These are phyloP conservation scores for Ustilago bromivora DNA, from an alignment of 1,284 basidiomycete species.

Conservation along the genomic window DNA sequence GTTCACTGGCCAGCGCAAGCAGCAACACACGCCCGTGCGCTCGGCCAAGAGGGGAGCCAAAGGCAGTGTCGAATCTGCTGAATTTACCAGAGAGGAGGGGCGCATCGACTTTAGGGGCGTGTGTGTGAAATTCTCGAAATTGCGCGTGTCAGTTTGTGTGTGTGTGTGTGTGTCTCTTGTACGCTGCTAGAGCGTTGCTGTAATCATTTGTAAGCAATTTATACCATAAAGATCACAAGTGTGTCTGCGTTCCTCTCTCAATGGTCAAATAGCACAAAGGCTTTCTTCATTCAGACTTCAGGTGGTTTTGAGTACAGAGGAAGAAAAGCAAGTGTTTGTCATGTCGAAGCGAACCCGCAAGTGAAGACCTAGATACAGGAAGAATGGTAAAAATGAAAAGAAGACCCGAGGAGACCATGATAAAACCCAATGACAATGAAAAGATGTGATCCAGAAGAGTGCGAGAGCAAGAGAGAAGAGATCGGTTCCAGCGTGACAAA, in stretches of 20 bases:
- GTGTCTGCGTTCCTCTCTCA: neutral
- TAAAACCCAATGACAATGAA: neutral
- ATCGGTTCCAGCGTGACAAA: conserved; percentile 1
- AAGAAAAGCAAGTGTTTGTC: conserved; percentile 6
- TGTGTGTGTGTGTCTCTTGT: conserved; percentile 4
- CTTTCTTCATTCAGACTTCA: neutral
- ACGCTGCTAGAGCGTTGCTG: neutral
- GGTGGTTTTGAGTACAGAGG: too few relatives aligned
- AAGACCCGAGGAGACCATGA: neutral
- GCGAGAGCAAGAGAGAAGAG: neutral
- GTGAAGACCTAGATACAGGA: conserved; percentile 7
- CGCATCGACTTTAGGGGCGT: conserved; percentile 8
- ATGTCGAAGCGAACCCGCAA: conserved; percentile 10
- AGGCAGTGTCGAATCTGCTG: conserved; percentile 9
- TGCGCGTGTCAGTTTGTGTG: neutral
- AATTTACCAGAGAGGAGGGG: conserved; percentile 7
- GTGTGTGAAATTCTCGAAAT: conserved; percentile 1
- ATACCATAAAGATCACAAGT: neutral
- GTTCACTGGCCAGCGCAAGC: neutral
- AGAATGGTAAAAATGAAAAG: neutral
- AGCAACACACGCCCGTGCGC: conserved; percentile 11
- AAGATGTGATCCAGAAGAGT: conserved; percentile 1
- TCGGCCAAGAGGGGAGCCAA: conserved; percentile 8
- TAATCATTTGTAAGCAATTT: conserved; percentile 17
- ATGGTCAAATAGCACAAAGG: neutral